Base-by-base conservation (phyloP, 2,329 filamentous ascomycete species). In the Fusarium sp. region DNA sequence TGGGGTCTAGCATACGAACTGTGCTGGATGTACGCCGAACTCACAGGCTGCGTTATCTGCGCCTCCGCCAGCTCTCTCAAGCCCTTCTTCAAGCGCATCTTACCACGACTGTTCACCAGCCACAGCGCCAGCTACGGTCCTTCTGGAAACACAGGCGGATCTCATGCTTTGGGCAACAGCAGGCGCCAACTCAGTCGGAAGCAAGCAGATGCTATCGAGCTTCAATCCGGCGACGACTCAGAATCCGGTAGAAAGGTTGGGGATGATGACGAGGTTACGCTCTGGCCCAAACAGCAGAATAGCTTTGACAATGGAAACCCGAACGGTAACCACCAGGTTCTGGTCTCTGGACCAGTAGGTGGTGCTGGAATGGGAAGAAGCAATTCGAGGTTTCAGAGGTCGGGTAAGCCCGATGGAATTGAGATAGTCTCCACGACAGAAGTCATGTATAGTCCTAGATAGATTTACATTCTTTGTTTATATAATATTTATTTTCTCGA, bases 11-110 rank as follows among this genome's bases (percentile, higher is more conserved):
- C 72, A 14, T 70, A 74, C 9, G 68, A 74, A 11, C 20, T 74
- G 0, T 74, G 68, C 20, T 74, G 72, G 72, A 74, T 74, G 72
- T 74, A 74, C 7, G 72, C 70, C 9, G 72, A 73, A 18, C 20
- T 74, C 3, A 74, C 70, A 2, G 72, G 72, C 0, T 74, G 72
- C 14, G 71, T 74, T 13, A 68, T 74, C 24, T 74, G 72, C 4
- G 72, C 72, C 7, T 74, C 70, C 0, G 70, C 72, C 1, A 74
- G 70, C 11, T 74, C 72, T 0, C 29, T 74, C 8, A 74, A 74
- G 6, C 72, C 72, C 0, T 49, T 74, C 41, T 74, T 74, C 32
- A 70, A 71, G 20, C 42, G 55, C 24, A 66, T 61, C 14, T 12
- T 74, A 3, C 72, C 72, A 1, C 45, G 22, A 0, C 25, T 73